phyloP scores from a whole-genome alignment of 768 basidiomycete species.

The Tylopilus plumbeoviolaceoides region DNA sequence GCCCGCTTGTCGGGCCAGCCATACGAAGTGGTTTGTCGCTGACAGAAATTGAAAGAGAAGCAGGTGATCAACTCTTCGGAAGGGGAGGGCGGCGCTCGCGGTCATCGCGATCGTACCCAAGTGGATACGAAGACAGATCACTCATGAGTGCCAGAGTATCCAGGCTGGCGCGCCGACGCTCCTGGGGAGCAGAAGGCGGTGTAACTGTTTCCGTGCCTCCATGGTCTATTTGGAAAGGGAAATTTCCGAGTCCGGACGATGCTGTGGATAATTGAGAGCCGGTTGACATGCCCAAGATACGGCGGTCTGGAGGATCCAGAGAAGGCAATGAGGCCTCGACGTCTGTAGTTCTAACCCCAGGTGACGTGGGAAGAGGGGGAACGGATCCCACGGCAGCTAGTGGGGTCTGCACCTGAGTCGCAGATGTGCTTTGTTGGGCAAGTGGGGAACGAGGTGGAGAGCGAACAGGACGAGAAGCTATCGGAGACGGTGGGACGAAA shows the following conservation, averaged over 20 bases:
- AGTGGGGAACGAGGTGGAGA: constrained; percentile 75
- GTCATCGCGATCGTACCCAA: constrained; percentile 57
- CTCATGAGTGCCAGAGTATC: constrained; percentile 82
- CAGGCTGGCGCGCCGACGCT: constrained; percentile 71
- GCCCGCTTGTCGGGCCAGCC: constrained; percentile 27
- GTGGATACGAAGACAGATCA: constrained; percentile 79
- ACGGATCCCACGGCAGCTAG: neutral
- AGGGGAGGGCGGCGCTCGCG: constrained; percentile 22
- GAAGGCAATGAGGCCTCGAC: constrained; percentile 33
- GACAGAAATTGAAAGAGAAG: constrained; percentile 2
- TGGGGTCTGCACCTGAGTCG: constrained; percentile 10
- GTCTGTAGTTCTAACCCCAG: constrained; percentile 21
- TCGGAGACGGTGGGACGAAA: constrained; percentile 86
- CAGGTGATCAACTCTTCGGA: constrained; percentile 24
- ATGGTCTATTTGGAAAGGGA: constrained; percentile 83
- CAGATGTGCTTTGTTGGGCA: constrained; percentile 50
- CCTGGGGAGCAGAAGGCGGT: constrained; percentile 35
- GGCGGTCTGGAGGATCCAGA: constrained; percentile 47
- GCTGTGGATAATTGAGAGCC: constrained; percentile 74
- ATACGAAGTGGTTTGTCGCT: constrained; percentile 14
- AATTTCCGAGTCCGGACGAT: constrained; percentile 77
- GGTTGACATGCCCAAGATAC: constrained; percentile 65
- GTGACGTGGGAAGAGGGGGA: neutral
- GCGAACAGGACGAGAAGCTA: constrained; percentile 73
- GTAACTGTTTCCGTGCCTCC: constrained; percentile 38